Conservation (phyloP, 352 stramenopile genomes). For the Pythium volutum region DNA sequence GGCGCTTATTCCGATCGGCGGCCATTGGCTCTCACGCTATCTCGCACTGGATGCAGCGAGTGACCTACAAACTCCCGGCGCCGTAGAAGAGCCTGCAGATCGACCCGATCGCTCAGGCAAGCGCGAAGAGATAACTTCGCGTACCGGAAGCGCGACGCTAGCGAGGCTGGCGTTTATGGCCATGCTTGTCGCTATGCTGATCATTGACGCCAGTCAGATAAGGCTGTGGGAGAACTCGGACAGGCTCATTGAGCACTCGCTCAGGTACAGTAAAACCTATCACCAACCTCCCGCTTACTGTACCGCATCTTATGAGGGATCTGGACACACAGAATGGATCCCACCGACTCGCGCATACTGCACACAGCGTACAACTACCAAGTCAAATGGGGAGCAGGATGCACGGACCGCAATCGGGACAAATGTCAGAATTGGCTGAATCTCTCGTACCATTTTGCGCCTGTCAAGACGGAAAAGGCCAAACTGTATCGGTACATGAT, state of each 20-base stretch:
- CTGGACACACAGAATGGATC: constrained; percentile 32
- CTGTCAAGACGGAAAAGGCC: constrained; percentile 23
- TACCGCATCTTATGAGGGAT: no score
- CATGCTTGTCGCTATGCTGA: not conserved
- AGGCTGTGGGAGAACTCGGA: constrained; percentile 25
- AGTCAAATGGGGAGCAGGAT: constrained; percentile 2
- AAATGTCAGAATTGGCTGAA: constrained; percentile 15
- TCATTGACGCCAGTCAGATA: constrained; percentile 17
- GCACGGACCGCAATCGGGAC: not conserved
- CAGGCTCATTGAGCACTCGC: constrained; percentile 8
- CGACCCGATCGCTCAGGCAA: not conserved
- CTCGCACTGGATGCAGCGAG: constrained; percentile 1
- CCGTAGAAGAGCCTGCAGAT: not conserved
- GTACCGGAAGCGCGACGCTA: not conserved
- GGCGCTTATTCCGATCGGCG: constrained; percentile 40
- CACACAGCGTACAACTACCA: constrained; percentile 14
- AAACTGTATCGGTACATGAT: constrained; percentile 22
- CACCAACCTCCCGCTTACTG: no score
- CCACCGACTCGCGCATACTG: constrained; percentile 32
- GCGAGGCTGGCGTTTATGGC: not conserved
- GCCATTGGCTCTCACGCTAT: constrained; percentile 17
- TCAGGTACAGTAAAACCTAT: constrained; percentile 9
- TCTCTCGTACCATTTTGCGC: constrained; percentile 19
- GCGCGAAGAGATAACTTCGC: not conserved
- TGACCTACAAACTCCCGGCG: not conserved